phyloP scores from a whole-genome alignment of 73 alveolate species.

The Blepharisma stoltei region DNA sequence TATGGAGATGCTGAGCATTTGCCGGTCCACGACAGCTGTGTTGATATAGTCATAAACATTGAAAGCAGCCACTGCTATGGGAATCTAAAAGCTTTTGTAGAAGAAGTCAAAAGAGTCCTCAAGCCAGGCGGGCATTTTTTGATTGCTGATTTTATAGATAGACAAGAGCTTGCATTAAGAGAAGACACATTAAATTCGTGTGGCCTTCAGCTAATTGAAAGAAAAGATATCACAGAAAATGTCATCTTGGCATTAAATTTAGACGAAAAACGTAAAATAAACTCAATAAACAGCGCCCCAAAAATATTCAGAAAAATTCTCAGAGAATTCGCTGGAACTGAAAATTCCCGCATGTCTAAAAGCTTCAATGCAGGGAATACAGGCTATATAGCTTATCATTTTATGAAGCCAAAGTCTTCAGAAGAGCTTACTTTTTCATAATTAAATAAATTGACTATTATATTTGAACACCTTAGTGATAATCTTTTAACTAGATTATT shows the following conservation, averaged over 20 bases:
- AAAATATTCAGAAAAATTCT: background rate
- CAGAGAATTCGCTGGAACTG: background rate
- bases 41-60: slow-evolving; percentile 65
- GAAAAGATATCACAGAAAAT: background rate
- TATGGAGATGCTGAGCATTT: slow-evolving; percentile 73
- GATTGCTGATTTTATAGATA: slow-evolving; percentile 73
- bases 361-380: background rate
- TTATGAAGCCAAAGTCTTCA: no score
- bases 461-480: no score
- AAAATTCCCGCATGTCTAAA: background rate
- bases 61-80: slow-evolving; percentile 88
- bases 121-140: slow-evolving; percentile 65
- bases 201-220: background rate
- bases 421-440: no score
- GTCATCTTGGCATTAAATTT: background rate
- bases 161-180: background rate
- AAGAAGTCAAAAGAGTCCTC: slow-evolving; percentile 46
- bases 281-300: background rate
- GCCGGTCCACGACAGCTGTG: slow-evolving; percentile 36
- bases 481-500: background rate
- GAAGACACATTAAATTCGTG: background rate
- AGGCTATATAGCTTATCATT: background rate
- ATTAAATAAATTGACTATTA: no score
- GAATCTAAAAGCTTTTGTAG: slow-evolving; percentile 51
- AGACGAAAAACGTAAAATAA: background rate